Evolutionary conservation across 225 moss, liverwort and hornwort genomes (phyloP), one percentile per base, ranked within the genome.

Genomic region (Marchantia paleacea): DNA sequence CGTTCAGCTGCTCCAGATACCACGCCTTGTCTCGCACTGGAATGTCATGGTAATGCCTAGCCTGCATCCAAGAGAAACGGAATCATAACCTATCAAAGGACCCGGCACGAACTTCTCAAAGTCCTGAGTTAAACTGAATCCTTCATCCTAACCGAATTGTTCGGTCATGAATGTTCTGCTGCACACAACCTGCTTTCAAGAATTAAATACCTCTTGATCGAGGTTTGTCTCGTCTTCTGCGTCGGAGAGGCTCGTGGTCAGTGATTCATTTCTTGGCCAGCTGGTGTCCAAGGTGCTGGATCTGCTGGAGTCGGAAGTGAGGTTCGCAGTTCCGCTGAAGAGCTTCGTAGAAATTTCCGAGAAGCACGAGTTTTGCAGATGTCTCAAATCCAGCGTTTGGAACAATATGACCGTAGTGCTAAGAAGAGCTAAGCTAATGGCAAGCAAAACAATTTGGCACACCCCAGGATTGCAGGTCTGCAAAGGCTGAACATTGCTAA

Each of bases 21-120:
- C 79, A 80, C 10, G 29, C 79, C 31, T 29, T 71, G 57, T 70
- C 58, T 3, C 57, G 69, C 57, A 49, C 70, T 55, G 69, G 30
- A 39, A 71, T 12, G 14, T 57, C 69, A 7, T 20, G 2, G 18
- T 49, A 78, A 47, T 31, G 47, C 66, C 65, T 50, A 6, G 50
- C 50, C 78, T 78, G 78, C 49, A 65, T 3, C 13, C 75, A 75
- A 0, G 2, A 54, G 55, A 73, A 73, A 20, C 52, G 12, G 7
- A 19, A 5, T 73, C 47, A 20, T 53, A 76, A 12, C 51, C 0
- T 7, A 53, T 5, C n/a, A 73, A 10, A 24, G 5, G 52, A 9
- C 16, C 15, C 0, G 5, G 0, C 52, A 54, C 10, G 13, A 13
- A 12, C 52, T 0, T 24, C 72, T 20, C 7, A 74, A 7, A 26